Evolutionary conservation across 2,329 filamentous ascomycete species (phyloP).

Genomic region (Pleoardoris graminearum): DNA sequence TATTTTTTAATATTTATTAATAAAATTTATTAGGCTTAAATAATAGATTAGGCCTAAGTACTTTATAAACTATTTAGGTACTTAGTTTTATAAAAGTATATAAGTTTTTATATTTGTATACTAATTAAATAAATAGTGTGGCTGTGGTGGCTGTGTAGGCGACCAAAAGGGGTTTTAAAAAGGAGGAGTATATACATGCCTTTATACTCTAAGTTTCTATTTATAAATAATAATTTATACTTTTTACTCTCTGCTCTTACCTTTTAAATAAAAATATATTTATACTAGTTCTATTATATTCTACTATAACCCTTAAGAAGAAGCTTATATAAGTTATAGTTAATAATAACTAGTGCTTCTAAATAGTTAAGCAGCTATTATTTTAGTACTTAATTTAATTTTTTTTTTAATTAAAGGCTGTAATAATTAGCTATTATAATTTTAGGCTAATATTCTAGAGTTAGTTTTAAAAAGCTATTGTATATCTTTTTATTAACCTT

Average conservation of each 20-base stretch:
- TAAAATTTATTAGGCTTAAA: too few species aligned
- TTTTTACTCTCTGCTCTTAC: too few species aligned
- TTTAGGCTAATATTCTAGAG: slow-evolving; percentile 2
- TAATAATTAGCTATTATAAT: slow-evolving; percentile 13
- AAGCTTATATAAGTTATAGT: slow-evolving; percentile 11
- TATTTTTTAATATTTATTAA: too few species aligned
- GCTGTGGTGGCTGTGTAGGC: too few species aligned
- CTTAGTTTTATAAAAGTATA: too few species aligned
- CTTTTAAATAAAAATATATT: background rate
- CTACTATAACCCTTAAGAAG: background rate
- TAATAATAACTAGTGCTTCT: slow-evolving; percentile 7
- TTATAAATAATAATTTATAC: too few species aligned
- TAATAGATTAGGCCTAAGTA: too few species aligned
- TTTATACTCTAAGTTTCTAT: too few species aligned
- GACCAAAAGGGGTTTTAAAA: too few species aligned
- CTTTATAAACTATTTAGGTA: background rate
- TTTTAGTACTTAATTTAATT: slow-evolving; percentile 11
- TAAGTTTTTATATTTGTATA: too few species aligned
- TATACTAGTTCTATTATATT: slow-evolving; percentile 5
- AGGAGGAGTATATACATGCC: too few species aligned
- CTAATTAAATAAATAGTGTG: too few species aligned
- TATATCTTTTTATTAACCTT: background rate
- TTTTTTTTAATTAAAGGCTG: slow-evolving; percentile 6
- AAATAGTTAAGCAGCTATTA: background rate
- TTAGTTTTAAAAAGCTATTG: slow-evolving; percentile 4